Evolutionary conservation across 768 basidiomycete species (phyloP), one percentile per base, ranked within the genome.

Genomic region (Termitomyces sp.): DNA sequence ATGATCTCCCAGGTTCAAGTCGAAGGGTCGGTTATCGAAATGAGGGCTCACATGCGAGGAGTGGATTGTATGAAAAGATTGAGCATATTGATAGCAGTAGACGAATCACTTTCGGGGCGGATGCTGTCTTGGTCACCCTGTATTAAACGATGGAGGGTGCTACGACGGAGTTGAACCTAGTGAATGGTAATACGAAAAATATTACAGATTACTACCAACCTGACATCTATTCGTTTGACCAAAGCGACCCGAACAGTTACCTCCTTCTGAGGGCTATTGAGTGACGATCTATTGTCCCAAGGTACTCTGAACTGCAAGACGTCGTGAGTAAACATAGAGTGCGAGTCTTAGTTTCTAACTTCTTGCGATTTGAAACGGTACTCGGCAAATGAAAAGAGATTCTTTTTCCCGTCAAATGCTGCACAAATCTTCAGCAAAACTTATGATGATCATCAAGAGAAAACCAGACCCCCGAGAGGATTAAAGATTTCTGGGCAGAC

Each of bases 321-420:
- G 34, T 42, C 43, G 31, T 29, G 58, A 43, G 16, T 22, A 12
- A 47, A 39, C n/a, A 43, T 13, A 32, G 31, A 22, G 2, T 2
- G 27, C 13, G 34, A 49, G n/a, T 37, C 16, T n/a, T 7, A 29
- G 27, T 13, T 42, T 53, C 59, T 55, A 34, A 68, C 68, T 54
- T 64, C 58, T 57, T 64, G 47, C 22, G 61, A 60, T 34, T 43
- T 43, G 26, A 68, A 60, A 18, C 43, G 43, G 44, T 71, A 72
- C 13, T 55, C 48, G 34, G 47, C 29, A 29, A 63, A 64, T 1
- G 71, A 69, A 41, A 64, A 74, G 0, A 74, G 51, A 47, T 74
- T 74, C 46, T 69, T 68, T 53, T 71, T 69, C 8, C 73, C 73
- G 54, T 73, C 73, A 50, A 61, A 74, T 1, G 69, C 73, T 74